These are phyloP conservation scores for Harringtonia aguacate DNA, from an alignment of 2,329 filamentous ascomycete species.

Conservation along the genomic window DNA sequence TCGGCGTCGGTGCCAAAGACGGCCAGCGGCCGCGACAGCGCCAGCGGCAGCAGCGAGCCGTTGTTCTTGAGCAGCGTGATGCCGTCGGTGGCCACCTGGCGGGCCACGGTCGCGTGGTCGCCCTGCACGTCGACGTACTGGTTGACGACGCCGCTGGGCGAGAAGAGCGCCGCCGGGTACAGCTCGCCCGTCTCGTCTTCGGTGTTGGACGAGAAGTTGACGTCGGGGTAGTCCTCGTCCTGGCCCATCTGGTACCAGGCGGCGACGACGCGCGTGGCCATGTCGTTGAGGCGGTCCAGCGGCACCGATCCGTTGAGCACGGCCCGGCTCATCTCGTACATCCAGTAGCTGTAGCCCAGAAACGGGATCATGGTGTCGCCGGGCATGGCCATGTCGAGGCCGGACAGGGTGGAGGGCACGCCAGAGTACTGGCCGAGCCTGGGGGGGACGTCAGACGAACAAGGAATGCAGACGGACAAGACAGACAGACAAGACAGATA, in stretches of 20 bases:
- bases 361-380: constrained; percentile 48
- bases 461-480: background rate
- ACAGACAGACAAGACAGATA: background rate
- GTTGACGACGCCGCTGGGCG: constrained; percentile 54
- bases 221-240: constrained; percentile 42
- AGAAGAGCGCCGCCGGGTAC: constrained; percentile 47
- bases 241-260: constrained; percentile 50
- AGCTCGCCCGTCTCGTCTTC: constrained; percentile 41
- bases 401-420: constrained; percentile 61
- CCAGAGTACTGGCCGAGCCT: constrained; percentile 63
- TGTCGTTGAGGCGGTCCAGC: constrained; percentile 43
- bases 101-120: constrained; percentile 38
- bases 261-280: constrained; percentile 45
- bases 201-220: constrained; percentile 51
- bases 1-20: constrained; percentile 44
- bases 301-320: constrained; percentile 48
- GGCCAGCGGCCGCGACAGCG: constrained; percentile 24
- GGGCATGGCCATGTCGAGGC: constrained; percentile 54
- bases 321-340: constrained; percentile 40
- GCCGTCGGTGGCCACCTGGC: constrained; percentile 44
- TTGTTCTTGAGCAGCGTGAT: constrained; percentile 35
- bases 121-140: constrained; percentile 54
- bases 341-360: constrained; percentile 42
- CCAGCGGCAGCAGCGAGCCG: constrained; percentile 31
- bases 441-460: background rate